phyloP scores from a whole-genome alignment of 495 filamentous ascomycete genomes.

The Cudoniella acicularis region DNA sequence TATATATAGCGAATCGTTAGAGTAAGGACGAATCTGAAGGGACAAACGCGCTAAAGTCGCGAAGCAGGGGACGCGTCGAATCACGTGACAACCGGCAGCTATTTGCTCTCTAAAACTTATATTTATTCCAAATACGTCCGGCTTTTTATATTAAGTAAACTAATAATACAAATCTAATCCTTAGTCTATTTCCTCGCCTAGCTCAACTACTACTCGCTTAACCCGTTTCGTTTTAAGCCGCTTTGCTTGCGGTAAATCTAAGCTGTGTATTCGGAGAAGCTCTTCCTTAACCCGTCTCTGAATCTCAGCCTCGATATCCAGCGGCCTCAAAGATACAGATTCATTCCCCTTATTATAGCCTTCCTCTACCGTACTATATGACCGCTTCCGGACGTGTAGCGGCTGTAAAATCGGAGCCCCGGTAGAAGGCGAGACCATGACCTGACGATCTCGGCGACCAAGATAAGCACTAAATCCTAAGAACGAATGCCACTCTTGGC shows the following conservation, averaged over 20 bases:
- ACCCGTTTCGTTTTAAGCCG: background rate
- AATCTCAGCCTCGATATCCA: background rate
- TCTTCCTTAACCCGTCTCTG: background rate
- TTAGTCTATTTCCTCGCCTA: background rate
- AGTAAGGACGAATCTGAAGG: too few relatives aligned
- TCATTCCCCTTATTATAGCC: too few relatives aligned
- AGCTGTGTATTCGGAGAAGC: background rate
- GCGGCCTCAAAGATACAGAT: background rate
- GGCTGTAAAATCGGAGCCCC: too few relatives aligned
- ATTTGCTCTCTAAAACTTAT: too few relatives aligned
- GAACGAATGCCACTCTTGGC: slow-evolving; percentile 8
- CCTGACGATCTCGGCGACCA: background rate
- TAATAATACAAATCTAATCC: background rate
- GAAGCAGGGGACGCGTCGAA: too few relatives aligned
- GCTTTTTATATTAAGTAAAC: too few relatives aligned
- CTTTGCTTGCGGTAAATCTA: background rate
- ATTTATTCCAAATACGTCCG: too few relatives aligned
- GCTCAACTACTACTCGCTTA: background rate
- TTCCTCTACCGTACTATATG: too few relatives aligned
- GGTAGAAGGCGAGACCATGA: too few relatives aligned
- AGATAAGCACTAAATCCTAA: slow-evolving; percentile 4
- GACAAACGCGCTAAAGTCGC: too few relatives aligned
- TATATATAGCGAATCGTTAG: background rate
- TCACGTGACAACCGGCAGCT: too few relatives aligned
- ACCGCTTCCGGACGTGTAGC: too few relatives aligned